Conservation (phyloP, 495 filamentous ascomycete species). For the Daldinia vernicosa region DNA sequence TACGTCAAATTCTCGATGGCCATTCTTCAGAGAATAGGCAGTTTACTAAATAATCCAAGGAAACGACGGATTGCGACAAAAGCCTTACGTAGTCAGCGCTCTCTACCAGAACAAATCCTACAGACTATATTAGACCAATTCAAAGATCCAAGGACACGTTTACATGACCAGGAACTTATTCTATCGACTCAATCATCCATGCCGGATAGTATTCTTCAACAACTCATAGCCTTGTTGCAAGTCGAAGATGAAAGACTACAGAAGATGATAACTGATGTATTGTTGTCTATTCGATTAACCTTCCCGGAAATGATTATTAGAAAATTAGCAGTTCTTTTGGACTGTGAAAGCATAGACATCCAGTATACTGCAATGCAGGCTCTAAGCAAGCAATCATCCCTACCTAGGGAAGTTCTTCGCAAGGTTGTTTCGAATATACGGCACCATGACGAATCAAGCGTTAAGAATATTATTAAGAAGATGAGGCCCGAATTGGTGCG, state of each 20-base stretch:
- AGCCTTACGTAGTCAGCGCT: neutral
- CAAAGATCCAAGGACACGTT: neutral
- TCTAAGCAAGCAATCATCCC: neutral
- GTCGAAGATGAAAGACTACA: neutral
- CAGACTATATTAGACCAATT: neutral
- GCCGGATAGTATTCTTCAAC: neutral
- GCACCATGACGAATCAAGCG: neutral
- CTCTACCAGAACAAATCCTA: neutral
- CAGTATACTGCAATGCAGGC: neutral
- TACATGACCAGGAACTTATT: neutral
- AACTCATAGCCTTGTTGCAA: neutral
- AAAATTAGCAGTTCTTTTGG: neutral
- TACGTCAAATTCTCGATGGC: neutral
- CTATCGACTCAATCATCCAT: neutral
- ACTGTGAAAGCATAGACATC: neutral
- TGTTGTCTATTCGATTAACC: neutral
- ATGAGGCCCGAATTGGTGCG: neutral
- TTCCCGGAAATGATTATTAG: neutral
- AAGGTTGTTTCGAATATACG: neutral
- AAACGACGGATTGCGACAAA: neutral
- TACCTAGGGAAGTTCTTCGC: neutral
- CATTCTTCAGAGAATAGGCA: neutral
- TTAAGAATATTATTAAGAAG: accelerated
- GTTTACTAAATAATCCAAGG: neutral
- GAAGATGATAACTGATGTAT: too few species aligned